Evolutionary conservation across 2,329 filamentous ascomycete genomes (phyloP).

Genomic region (Cercospora nicotianae): DNA sequence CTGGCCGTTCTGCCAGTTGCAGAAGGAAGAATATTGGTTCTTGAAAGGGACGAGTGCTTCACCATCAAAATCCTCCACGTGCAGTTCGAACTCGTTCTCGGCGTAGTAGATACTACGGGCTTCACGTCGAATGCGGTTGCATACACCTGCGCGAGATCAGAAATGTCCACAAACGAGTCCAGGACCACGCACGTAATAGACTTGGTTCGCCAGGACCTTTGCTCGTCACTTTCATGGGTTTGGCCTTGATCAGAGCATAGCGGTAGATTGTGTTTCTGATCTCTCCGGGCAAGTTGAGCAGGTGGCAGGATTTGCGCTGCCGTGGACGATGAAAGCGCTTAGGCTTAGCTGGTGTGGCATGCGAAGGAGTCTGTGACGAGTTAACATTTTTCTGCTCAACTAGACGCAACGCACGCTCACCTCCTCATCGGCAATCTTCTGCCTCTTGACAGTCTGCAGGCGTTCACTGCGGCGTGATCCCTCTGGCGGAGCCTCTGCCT

Average conservation of each 20-base stretch:
- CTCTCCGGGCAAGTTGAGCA: slow-evolving; percentile 18
- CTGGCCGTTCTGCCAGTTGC: not conserved
- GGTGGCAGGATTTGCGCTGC: slow-evolving; percentile 15
- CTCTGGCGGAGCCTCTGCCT: slow-evolving; percentile 1
- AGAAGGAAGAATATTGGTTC: slow-evolving; percentile 4
- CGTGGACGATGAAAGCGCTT: slow-evolving; percentile 18
- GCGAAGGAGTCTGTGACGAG: slow-evolving; percentile 1
- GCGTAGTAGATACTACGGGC: slow-evolving; percentile 15
- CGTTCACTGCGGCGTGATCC: slow-evolving; percentile 14
- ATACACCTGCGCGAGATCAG: slow-evolving; percentile 9
- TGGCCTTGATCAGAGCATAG: not conserved
- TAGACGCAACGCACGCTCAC: not conserved
- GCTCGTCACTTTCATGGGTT: not conserved
- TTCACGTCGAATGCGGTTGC: slow-evolving; percentile 14
- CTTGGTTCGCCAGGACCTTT: slow-evolving; percentile 17
- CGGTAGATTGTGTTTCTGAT: slow-evolving; percentile 19
- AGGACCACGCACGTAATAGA: slow-evolving; percentile 1
- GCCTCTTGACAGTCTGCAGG: slow-evolving; percentile 11
- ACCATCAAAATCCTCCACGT: slow-evolving; percentile 10
- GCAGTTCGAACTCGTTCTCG: slow-evolving; percentile 13
- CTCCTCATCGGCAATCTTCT: slow-evolving; percentile 2
- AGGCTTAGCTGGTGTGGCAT: not conserved
- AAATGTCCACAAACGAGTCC: not conserved
- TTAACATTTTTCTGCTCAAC: not conserved
- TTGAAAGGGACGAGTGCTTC: slow-evolving; percentile 7